phyloP scores from a whole-genome alignment of 2,329 filamentous ascomycete genomes.

The Colletotrichum tropicicola region DNA sequence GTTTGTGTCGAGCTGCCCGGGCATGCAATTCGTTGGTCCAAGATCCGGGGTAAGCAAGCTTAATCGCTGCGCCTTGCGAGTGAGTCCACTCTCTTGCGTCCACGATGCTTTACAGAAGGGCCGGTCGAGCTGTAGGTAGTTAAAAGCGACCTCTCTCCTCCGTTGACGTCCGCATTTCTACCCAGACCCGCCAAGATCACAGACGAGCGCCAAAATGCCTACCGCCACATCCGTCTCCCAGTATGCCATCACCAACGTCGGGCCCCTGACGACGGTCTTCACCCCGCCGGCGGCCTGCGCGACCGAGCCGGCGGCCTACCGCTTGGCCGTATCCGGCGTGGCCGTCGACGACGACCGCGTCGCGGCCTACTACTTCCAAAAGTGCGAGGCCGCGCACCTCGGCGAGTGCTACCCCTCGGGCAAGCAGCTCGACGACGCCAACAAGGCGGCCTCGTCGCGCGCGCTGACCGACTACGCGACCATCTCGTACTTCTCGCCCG shows the following conservation, averaged over 20 bases:
- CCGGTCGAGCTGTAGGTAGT: neutral
- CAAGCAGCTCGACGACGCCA: conserved; percentile 21
- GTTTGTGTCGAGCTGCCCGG: neutral
- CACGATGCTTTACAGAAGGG: too few relatives aligned
- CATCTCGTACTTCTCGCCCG: conserved; percentile 36
- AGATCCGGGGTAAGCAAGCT: neutral
- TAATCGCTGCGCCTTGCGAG: neutral
- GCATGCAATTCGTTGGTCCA: neutral
- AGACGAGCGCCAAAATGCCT: conserved; percentile 33
- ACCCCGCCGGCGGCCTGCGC: conserved; percentile 36
- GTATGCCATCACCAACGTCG: conserved; percentile 37
- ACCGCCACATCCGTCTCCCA: conserved; percentile 32
- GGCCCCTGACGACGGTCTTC: conserved; percentile 41
- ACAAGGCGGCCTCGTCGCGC: too few relatives aligned
- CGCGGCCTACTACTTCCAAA: neutral
- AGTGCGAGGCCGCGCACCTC: conserved; percentile 9
- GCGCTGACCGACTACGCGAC: neutral
- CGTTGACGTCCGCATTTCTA: neutral
- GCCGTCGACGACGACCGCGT: accelerated
- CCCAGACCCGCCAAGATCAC: neutral
- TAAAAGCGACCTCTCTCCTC: neutral
- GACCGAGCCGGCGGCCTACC: conserved; percentile 19
- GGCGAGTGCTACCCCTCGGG: conserved; percentile 36
- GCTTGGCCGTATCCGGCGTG: neutral
- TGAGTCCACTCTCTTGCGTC: neutral